These are phyloP conservation scores for Talaromyces nanjingensis DNA, from an alignment of 495 filamentous ascomycete genomes.

Conservation along the genomic window DNA sequence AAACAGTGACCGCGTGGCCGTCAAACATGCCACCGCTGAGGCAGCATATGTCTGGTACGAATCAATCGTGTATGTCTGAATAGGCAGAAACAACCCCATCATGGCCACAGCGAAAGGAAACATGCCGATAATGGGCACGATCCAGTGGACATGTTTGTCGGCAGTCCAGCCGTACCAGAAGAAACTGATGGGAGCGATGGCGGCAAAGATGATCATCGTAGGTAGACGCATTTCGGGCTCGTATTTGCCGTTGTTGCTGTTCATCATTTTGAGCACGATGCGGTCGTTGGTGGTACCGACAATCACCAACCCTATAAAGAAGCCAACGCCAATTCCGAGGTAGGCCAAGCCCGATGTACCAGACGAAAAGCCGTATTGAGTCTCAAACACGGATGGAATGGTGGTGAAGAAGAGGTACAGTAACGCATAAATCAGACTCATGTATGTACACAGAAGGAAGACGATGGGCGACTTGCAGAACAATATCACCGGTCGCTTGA, in stretches of 20 bases:
- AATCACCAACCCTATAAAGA: conserved; percentile 38
- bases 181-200: conserved; percentile 28
- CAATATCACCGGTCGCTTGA: conserved; percentile 42
- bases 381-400: conserved; percentile 55
- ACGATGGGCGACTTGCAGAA: conserved; percentile 44
- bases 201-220: conserved; percentile 49
- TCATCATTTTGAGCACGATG: conserved; percentile 49
- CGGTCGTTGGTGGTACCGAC: conserved; percentile 49
- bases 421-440: conserved; percentile 57
- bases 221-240: conserved; percentile 62
- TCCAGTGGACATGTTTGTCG: conserved; percentile 22
- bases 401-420: conserved; percentile 65
- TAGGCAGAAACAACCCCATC: conserved; percentile 21
- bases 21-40: conserved; percentile 50
- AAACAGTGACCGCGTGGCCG: conserved; percentile 48
- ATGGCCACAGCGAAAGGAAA: conserved; percentile 18
- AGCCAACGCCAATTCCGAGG: conserved; percentile 52
- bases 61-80: conserved; percentile 32
- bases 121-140: conserved; percentile 30
- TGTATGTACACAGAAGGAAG: conserved; percentile 46
- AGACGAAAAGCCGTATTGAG: conserved; percentile 46
- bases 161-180: conserved; percentile 29
- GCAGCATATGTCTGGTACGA: conserved; percentile 40
- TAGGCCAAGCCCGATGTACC: conserved; percentile 55
- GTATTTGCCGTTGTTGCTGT: conserved; percentile 43